Percentiles rank a stretch among this genome's conserved stretches.
These are phyloP conservation scores for Lasiodiplodia gonubiensis DNA, from an alignment of 2,329 filamentous ascomycete genomes.

Conservation along the genomic window DNA sequence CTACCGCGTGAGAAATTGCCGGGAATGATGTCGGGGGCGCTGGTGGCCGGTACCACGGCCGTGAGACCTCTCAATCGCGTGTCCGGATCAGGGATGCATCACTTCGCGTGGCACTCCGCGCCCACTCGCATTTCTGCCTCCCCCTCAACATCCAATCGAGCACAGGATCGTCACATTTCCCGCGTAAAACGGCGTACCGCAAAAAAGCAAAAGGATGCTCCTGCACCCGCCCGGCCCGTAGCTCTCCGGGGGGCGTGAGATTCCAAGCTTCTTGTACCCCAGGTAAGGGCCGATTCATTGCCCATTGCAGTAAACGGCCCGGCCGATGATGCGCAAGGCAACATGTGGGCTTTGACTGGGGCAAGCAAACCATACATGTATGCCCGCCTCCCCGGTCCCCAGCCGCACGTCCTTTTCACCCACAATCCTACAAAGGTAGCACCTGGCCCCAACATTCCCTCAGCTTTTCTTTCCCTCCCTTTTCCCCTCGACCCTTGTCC, in stretches of 20 bases:
- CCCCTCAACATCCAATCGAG: background rate
- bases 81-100: constrained; percentile 9
- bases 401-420: background rate
- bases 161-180: background rate
- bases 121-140: background rate
- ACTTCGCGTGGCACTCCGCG: background rate
- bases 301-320: constrained; percentile 25
- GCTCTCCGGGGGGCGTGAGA: background rate
- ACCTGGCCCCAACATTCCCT: background rate
- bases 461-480: background rate
- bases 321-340: constrained; percentile 9
- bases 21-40: constrained; percentile 15
- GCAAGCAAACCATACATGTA: background rate
- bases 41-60: background rate
- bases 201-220: background rate
- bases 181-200: background rate
- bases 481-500: background rate
- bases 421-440: background rate
- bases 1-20: background rate
- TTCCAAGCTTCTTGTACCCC: constrained; percentile 10
- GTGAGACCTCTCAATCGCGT: background rate
- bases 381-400: background rate
- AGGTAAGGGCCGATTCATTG: constrained; percentile 25
- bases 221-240: background rate
- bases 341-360: background rate